A percentile compares a stretch with the other conserved stretches of the same genome.
These are phyloP conservation scores for Microcyclosporella mali DNA, from an alignment of 2,329 filamentous ascomycete genomes.

Conservation along the genomic window DNA sequence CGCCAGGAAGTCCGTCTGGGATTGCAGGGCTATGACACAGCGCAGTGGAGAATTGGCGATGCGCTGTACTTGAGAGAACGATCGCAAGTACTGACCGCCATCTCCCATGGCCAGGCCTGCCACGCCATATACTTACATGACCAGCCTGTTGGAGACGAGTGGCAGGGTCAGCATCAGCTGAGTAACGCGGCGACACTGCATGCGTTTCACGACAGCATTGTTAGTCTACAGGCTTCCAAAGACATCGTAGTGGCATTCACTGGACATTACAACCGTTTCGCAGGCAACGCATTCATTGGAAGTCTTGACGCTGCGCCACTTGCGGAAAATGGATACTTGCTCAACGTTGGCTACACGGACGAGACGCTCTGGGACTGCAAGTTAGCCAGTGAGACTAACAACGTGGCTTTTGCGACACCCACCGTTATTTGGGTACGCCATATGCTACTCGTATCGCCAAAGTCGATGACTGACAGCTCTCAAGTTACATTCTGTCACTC, in stretches of 20 bases:
- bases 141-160: no score
- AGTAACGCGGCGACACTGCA: not conserved
- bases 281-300: conserved; percentile 3
- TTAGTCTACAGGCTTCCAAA: not conserved
- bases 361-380: conserved; percentile 10
- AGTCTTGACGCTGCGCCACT: not conserved
- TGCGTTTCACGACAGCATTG: conserved; percentile 6
- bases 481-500: no score
- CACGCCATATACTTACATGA: conserved; percentile 1
- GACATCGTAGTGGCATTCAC: conserved; percentile 3
- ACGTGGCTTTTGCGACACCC: conserved; percentile 3
- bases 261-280: not conserved
- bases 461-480: no score
- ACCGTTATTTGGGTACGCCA: not conserved
- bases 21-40: not conserved
- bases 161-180: not conserved
- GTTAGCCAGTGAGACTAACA: not conserved
- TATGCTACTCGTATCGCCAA: not conserved
- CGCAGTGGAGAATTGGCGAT: not conserved
- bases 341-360: conserved; percentile 1
- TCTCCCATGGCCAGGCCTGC: not conserved
- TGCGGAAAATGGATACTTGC: not conserved
- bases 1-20: not conserved
- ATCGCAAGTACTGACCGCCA: conserved; percentile 1
- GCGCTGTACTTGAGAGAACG: not conserved